phyloP scores from a whole-genome alignment of 805 yeast genomes.

The Candida incommunis region DNA sequence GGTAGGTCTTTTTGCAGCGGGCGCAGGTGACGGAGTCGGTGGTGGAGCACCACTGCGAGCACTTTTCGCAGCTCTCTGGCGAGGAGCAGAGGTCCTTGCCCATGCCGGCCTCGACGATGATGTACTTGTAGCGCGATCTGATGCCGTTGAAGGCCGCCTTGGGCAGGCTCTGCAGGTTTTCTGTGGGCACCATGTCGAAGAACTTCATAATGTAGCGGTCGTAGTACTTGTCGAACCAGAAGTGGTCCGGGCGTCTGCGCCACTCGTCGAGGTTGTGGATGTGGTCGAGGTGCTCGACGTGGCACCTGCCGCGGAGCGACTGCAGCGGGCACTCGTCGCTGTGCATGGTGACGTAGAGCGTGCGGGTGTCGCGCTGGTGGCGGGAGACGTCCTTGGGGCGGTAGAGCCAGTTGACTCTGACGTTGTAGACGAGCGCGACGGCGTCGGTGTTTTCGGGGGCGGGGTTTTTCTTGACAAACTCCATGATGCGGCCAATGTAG shows the following conservation, averaged over 20 bases:
- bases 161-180: conserved; percentile 42
- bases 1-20: conserved; percentile 57
- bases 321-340: conserved; percentile 66
- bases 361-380: conserved; percentile 52
- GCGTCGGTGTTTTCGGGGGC: conserved; percentile 12
- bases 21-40: conserved; percentile 67
- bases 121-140: conserved; percentile 52
- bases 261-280: conserved; percentile 44
- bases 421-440: conserved; percentile 38
- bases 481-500: conserved; percentile 73
- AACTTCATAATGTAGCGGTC: conserved; percentile 76
- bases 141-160: conserved; percentile 45
- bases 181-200: conserved; percentile 67
- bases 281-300: conserved; percentile 55
- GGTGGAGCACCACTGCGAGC: conserved; percentile 75
- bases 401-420: conserved; percentile 82
- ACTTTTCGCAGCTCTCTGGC: conserved; percentile 57
- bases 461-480: conserved; percentile 31
- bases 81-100: conserved; percentile 47
- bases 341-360: conserved; percentile 74
- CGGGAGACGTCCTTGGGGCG: conserved; percentile 75
- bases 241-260: conserved; percentile 46
- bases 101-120: conserved; percentile 59
- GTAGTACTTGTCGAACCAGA: conserved; percentile 74
- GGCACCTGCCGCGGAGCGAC: conserved; percentile 62